These are phyloP conservation scores for Sporisorium exsertum DNA, from an alignment of 1,284 basidiomycete species.

Conservation along the genomic window DNA sequence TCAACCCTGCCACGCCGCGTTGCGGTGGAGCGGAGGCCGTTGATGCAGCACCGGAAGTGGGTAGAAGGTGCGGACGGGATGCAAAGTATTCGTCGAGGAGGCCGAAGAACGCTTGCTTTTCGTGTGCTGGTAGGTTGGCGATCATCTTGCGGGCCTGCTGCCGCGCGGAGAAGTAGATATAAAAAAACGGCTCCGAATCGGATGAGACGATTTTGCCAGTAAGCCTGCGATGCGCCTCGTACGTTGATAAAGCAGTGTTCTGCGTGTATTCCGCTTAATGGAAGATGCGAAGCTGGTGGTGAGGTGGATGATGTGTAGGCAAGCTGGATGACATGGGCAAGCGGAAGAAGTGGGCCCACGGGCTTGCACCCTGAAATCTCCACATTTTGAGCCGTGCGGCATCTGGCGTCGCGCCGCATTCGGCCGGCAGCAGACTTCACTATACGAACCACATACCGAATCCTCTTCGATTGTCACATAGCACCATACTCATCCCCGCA, in stretches of 20 bases:
- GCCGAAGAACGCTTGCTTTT: conserved; percentile 58
- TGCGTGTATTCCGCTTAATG: not conserved
- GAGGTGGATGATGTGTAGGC: no score
- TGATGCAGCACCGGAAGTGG: not conserved
- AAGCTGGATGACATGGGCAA: no score
- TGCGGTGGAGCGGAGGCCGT: not conserved
- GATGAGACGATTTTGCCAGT: not conserved
- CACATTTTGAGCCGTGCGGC: conserved; percentile 24
- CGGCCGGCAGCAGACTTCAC: conserved; percentile 10
- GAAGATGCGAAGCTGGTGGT: not conserved
- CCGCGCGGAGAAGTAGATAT: no score
- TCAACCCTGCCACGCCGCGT: conserved; percentile 11
- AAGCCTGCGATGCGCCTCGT: not conserved
- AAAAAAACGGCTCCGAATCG: not conserved
- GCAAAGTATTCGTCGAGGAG: conserved; percentile 64
- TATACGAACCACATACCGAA: not conserved
- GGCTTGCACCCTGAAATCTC: conserved; percentile 12
- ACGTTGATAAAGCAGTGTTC: not conserved
- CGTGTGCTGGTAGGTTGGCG: conserved; percentile 29
- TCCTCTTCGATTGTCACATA: no score
- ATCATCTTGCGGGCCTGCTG: conserved; percentile 38
- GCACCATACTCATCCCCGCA: not conserved
- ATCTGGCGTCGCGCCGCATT: not conserved
- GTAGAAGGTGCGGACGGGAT: conserved; percentile 49
- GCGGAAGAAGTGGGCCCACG: not conserved